A percentile compares a stretch with the other conserved stretches of the same genome.
Evolutionary conservation across 495 filamentous ascomycete genomes (phyloP).

Genomic region (Friedmanniomyces endolithicus): DNA sequence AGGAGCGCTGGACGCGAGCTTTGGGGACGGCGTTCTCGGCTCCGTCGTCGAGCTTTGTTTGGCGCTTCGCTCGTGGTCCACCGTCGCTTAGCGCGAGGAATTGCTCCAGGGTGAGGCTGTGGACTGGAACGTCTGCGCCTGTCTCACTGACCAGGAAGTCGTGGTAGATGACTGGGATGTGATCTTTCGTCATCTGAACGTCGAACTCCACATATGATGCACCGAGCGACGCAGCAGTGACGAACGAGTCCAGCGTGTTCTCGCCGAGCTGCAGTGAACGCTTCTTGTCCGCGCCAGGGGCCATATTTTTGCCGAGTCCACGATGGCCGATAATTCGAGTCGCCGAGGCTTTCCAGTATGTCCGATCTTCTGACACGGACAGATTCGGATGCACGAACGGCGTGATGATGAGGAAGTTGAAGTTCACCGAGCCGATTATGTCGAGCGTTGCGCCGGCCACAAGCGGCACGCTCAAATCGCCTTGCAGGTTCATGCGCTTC

Average conservation of each 20-base stretch:
- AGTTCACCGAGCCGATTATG: slow-evolving; percentile 85
- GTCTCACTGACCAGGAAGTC: slow-evolving; percentile 98
- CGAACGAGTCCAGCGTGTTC: slow-evolving; percentile 90
- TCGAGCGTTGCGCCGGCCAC: slow-evolving; percentile 69
- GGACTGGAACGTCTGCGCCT: slow-evolving; percentile 91
- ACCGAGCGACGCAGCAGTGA: slow-evolving; percentile 85
- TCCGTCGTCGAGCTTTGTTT: neutral
- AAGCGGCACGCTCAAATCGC: slow-evolving; percentile 87
- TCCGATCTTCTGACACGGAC: slow-evolving; percentile 75
- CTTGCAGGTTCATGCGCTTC: slow-evolving; percentile 73
- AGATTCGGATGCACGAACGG: slow-evolving; percentile 91
- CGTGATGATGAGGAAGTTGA: slow-evolving; percentile 92
- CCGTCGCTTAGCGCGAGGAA: slow-evolving; percentile 75
- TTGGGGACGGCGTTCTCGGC: neutral
- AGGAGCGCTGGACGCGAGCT: slow-evolving; percentile 22
- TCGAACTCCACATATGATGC: slow-evolving; percentile 87
- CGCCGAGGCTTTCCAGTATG: slow-evolving; percentile 82
- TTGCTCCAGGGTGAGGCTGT: slow-evolving; percentile 86
- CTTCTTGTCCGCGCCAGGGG: slow-evolving; percentile 38
- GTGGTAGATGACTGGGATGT: slow-evolving; percentile 97
- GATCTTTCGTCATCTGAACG: slow-evolving; percentile 96
- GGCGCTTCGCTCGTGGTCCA: slow-evolving; percentile 24
- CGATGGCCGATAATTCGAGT: slow-evolving; percentile 93
- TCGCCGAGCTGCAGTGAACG: slow-evolving; percentile 88
- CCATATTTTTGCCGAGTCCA: slow-evolving; percentile 81